Evolutionary conservation across 2,329 filamentous ascomycete genomes (phyloP).

Genomic region (Thyridium curvatum): DNA sequence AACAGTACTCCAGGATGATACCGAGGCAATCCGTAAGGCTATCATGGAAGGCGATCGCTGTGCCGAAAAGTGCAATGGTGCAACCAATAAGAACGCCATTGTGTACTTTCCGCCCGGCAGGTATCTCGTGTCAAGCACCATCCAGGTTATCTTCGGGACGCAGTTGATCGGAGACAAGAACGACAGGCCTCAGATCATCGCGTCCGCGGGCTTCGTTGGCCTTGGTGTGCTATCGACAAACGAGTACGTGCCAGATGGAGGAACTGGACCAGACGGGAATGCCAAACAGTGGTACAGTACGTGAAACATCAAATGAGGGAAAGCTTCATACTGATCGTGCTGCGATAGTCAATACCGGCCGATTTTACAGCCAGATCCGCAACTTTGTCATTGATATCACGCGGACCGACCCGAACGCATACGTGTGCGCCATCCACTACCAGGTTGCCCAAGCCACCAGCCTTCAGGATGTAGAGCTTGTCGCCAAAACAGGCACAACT

Average conservation of each 20-base stretch:
- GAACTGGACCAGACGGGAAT: too few species aligned
- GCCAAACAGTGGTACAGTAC: not conserved
- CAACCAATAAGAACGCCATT: constrained; percentile 9
- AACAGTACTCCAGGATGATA: too few species aligned
- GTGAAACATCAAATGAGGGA: too few species aligned
- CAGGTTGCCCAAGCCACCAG: constrained; percentile 17
- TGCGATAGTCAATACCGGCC: too few species aligned
- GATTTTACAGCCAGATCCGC: constrained; percentile 3
- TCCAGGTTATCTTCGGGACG: constrained; percentile 6
- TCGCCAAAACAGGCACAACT: constrained; percentile 40
- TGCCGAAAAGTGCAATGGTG: constrained; percentile 6
- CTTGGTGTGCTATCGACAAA: constrained; percentile 1
- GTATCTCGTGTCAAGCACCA: constrained; percentile 8
- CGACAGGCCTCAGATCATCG: too few species aligned
- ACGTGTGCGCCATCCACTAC: constrained; percentile 11
- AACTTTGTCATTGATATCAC: constrained; percentile 7
- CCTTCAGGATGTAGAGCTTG: constrained; percentile 56
- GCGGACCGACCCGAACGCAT: not conserved
- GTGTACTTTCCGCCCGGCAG: constrained; percentile 11
- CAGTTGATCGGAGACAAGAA: constrained; percentile 5
- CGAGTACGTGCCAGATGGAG: too few species aligned
- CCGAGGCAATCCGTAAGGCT: constrained; percentile 2
- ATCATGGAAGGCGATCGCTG: constrained; percentile 10
- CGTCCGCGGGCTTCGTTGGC: too few species aligned
- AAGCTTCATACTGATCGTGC: too few species aligned